Conservation (phyloP, 78 protist species). For the Protostelium mycophagum region DNA sequence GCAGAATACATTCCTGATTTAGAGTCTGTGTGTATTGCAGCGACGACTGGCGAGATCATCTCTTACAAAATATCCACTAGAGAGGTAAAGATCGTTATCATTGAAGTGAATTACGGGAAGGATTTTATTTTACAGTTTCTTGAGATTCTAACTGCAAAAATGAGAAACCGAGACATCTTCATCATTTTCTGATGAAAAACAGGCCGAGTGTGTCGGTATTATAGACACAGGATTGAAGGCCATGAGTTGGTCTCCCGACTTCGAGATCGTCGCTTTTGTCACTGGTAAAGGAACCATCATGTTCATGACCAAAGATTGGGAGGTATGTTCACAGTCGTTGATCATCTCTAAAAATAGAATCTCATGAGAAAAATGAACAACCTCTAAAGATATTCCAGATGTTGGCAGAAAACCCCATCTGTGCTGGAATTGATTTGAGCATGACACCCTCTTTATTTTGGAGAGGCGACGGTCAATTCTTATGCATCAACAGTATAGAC, state of each 20-base stretch:
- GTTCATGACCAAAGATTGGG: constrained; percentile 70
- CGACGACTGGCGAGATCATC: constrained; percentile 48
- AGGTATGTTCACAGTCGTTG: constrained; percentile 13
- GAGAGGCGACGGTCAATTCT: constrained; percentile 48
- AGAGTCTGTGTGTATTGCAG: constrained; percentile 56
- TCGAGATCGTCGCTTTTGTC: constrained; percentile 38
- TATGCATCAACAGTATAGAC: constrained; percentile 26
- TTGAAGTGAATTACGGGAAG: background rate
- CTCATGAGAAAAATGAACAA: too few relatives aligned
- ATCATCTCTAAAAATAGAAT: background rate
- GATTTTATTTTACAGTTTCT: background rate
- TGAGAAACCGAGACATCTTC: background rate
- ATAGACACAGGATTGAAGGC: constrained; percentile 47
- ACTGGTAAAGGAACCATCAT: constrained; percentile 39
- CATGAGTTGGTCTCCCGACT: constrained; percentile 66
- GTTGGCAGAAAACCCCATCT: background rate
- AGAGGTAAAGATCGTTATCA: constrained; percentile 15
- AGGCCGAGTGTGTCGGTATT: constrained; percentile 66
- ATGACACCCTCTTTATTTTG: background rate
- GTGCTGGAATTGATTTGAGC: background rate
- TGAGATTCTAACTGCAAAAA: background rate
- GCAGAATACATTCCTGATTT: constrained; percentile 60
- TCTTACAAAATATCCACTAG: constrained; percentile 17
- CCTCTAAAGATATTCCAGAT: too few relatives aligned
- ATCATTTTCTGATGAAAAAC: constrained; percentile 2